Evolutionary conservation across 2,329 filamentous ascomycete genomes (phyloP).

Genomic region (Trichoderma sp.): DNA sequence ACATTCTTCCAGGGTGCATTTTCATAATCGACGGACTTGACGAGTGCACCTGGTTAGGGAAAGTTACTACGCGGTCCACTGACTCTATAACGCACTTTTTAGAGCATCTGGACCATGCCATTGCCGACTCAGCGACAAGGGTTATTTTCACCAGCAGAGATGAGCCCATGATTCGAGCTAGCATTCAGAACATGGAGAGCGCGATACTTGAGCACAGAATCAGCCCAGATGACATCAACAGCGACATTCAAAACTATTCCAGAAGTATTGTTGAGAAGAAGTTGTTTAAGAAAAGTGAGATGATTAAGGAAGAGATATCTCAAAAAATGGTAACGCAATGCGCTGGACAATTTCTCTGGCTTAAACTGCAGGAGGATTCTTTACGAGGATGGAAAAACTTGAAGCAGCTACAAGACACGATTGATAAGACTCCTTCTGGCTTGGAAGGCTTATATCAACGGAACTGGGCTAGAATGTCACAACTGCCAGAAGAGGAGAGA

Average conservation of each 20-base stretch:
- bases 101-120: slow-evolving; percentile 25
- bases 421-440: slow-evolving; percentile 37
- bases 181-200: slow-evolving; percentile 14
- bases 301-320: slow-evolving; percentile 32
- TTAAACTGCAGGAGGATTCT: slow-evolving; percentile 38
- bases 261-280: slow-evolving; percentile 37
- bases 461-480: slow-evolving; percentile 37
- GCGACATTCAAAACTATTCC: slow-evolving; percentile 36
- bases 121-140: slow-evolving; percentile 31
- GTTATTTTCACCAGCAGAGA: slow-evolving; percentile 38
- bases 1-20: slow-evolving; percentile 29
- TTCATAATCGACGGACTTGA: slow-evolving; percentile 44
- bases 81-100: slow-evolving; percentile 33
- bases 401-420: slow-evolving; percentile 36
- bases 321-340: slow-evolving; percentile 36
- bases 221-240: slow-evolving; percentile 32
- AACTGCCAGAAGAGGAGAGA: slow-evolving; percentile 27
- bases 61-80: background rate
- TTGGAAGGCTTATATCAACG: slow-evolving; percentile 40
- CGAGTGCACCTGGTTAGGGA: slow-evolving; percentile 38
- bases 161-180: slow-evolving; percentile 34
- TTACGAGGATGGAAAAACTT: slow-evolving; percentile 36
- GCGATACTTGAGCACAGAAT: slow-evolving; percentile 33
- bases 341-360: slow-evolving; percentile 43
- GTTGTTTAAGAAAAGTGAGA: slow-evolving; percentile 36